These are phyloP conservation scores for Senna tora DNA, from an alignment of 306 rosid species.

Conservation along the genomic window DNA sequence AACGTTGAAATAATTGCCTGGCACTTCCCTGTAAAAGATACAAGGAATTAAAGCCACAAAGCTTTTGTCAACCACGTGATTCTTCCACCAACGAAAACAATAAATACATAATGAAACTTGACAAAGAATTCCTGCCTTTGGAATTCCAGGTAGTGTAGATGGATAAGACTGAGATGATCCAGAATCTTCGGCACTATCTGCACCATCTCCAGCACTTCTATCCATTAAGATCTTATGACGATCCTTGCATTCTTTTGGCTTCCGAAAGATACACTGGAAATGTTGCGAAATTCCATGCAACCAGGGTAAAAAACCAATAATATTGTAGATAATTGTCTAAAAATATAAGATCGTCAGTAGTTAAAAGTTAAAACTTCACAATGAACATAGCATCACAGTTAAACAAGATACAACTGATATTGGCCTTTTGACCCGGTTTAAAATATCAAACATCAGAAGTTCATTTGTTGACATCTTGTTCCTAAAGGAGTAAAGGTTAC, in stretches of 20 bases:
- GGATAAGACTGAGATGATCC: conserved; percentile 99
- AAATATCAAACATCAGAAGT: neutral
- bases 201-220: conserved; percentile 88
- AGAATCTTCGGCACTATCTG: conserved; percentile 98
- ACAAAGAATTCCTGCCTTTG: conserved; percentile 73
- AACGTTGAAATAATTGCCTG: conserved; percentile 91
- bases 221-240: conserved; percentile 95
- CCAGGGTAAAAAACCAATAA: conserved; percentile 2
- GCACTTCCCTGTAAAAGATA: conserved; percentile 89
- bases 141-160: conserved; percentile 96
- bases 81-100: conserved; percentile 2
- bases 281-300: conserved; percentile 32
- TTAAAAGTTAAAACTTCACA: conserved; percentile 11
- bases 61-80: conserved; percentile 20
- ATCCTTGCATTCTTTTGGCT: conserved; percentile 95
- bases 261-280: conserved; percentile 86
- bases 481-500: neutral
- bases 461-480: neutral
- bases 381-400: conserved; percentile 4
- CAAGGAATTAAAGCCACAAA: conserved; percentile 36
- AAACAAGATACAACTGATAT: neutral
- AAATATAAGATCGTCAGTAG: neutral
- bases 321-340: neutral
- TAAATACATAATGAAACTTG: conserved; percentile 10
- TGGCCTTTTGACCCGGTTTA: neutral